These are phyloP conservation scores for Phytophthora podocarpi DNA, from an alignment of 352 stramenopile genomes.

Conservation along the genomic window DNA sequence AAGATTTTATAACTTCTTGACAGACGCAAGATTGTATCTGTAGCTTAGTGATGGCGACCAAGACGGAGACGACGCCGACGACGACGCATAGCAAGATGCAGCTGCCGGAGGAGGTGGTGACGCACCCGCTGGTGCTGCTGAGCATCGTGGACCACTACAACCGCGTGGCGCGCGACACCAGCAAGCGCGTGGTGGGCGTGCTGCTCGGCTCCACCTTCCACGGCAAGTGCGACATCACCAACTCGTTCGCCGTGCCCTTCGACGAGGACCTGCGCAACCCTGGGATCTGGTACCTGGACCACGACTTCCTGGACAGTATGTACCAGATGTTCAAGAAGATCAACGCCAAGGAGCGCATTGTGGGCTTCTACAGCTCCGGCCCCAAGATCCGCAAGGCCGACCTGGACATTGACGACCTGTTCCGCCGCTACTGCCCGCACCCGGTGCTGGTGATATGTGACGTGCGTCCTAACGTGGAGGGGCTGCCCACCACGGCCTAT, in stretches of 20 bases:
- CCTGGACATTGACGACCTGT: constrained; percentile 95
- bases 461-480: constrained; percentile 94
- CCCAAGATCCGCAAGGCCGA: constrained; percentile 96
- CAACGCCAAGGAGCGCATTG: constrained; percentile 97
- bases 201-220: constrained; percentile 96
- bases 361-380: constrained; percentile 99
- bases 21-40: neutral
- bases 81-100: constrained; percentile 36
- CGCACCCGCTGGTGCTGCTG: constrained; percentile 98
- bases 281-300: constrained; percentile 99
- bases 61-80: constrained; percentile 18
- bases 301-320: constrained; percentile 99
- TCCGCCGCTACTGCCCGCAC: constrained; percentile 94
- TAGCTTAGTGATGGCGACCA: constrained; percentile 1
- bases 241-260: constrained; percentile 97
- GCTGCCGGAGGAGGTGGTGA: constrained; percentile 93
- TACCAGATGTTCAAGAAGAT: constrained; percentile 96
- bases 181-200: constrained; percentile 98
- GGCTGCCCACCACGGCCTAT: constrained; percentile 98
- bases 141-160: constrained; percentile 99
- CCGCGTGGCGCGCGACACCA: constrained; percentile 97
- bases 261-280: constrained; percentile 98
- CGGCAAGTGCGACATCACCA: constrained; percentile 94
- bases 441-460: constrained; percentile 99
- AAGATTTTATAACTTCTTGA: constrained; percentile 23